Conservation (phyloP, 108 stramenopile genomes). For the Tribonema minus region DNA sequence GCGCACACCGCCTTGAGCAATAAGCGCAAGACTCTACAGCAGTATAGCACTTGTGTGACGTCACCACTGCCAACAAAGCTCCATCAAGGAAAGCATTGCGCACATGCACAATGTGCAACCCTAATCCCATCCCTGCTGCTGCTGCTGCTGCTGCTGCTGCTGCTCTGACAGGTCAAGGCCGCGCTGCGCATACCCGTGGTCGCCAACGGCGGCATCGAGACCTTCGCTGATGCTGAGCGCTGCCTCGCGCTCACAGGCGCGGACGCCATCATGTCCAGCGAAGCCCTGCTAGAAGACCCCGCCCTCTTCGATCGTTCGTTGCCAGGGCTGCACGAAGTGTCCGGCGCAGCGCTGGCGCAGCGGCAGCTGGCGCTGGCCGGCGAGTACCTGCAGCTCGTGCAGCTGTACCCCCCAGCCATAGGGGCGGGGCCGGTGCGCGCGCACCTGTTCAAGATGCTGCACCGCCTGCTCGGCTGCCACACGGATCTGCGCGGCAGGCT, state of each 20-base stretch:
- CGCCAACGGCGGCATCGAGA: constrained; percentile 92
- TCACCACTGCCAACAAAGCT: too few species aligned
- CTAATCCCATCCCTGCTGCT: too few species aligned
- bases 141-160: too few species aligned
- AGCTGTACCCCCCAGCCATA: constrained; percentile 54
- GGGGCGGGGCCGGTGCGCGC: not conserved
- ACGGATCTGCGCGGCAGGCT: constrained; percentile 27
- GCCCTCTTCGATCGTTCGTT: constrained; percentile 61
- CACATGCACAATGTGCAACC: too few species aligned
- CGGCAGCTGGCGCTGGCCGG: constrained; percentile 50
- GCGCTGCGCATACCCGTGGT: constrained; percentile 52
- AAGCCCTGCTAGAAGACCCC: constrained; percentile 85
- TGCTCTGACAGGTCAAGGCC: too few species aligned
- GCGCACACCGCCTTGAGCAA: too few species aligned
- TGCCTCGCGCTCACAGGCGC: constrained; percentile 69
- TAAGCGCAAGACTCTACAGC: too few species aligned
- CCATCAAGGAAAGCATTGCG: constrained; percentile 60
- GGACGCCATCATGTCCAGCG: constrained; percentile 86
- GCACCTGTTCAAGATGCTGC: constrained; percentile 44
- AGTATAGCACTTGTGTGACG: too few species aligned
- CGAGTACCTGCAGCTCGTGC: constrained; percentile 74
- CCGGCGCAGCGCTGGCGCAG: not conserved
- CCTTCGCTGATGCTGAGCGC: constrained; percentile 60
- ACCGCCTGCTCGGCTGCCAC: constrained; percentile 23
- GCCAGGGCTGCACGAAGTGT: not conserved